Percentiles rank a stretch among this genome's conserved stretches.
Conservation (phyloP, 768 basidiomycete genomes). For the Boletus coccyginus region DNA sequence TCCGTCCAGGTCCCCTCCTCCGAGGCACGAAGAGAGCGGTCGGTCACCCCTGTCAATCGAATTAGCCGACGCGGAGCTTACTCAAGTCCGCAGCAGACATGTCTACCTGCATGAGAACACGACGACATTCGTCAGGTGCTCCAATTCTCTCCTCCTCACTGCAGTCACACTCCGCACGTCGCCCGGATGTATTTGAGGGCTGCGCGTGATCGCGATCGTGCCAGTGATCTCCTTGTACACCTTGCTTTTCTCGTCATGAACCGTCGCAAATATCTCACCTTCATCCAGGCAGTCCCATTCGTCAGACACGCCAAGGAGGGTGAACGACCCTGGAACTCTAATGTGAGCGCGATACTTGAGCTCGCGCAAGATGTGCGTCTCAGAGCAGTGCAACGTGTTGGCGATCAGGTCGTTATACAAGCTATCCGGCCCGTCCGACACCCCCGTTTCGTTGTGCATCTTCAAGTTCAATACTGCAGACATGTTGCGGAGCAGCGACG, state of each 20-base stretch:
- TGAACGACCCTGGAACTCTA: slow-evolving; percentile 45
- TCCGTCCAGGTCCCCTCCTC: slow-evolving; percentile 55
- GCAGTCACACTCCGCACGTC: slow-evolving; percentile 42
- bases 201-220: slow-evolving; percentile 43
- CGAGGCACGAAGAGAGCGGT: slow-evolving; percentile 45
- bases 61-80: slow-evolving; percentile 4
- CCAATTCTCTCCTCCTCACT: slow-evolving; percentile 39
- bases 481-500: slow-evolving; percentile 42
- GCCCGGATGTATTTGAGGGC: slow-evolving; percentile 55
- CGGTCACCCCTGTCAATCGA: slow-evolving; percentile 36
- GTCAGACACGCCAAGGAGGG: slow-evolving; percentile 53
- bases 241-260: slow-evolving; percentile 31
- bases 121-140: slow-evolving; percentile 43
- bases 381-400: slow-evolving; percentile 36
- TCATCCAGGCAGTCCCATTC: slow-evolving; percentile 45
- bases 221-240: slow-evolving; percentile 34
- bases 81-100: not conserved
- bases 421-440: not conserved
- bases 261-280: slow-evolving; percentile 48
- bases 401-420: slow-evolving; percentile 37
- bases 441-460: slow-evolving; percentile 11
- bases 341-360: slow-evolving; percentile 53
- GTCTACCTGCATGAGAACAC: slow-evolving; percentile 48
- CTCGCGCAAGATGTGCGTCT: slow-evolving; percentile 47
- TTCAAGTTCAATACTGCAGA: slow-evolving; percentile 30